A percentile compares a stretch with the other conserved stretches of the same genome.
Evolutionary conservation across 176 grass and related monocot species (phyloP).

Genomic region (Panicum miliaceum): DNA sequence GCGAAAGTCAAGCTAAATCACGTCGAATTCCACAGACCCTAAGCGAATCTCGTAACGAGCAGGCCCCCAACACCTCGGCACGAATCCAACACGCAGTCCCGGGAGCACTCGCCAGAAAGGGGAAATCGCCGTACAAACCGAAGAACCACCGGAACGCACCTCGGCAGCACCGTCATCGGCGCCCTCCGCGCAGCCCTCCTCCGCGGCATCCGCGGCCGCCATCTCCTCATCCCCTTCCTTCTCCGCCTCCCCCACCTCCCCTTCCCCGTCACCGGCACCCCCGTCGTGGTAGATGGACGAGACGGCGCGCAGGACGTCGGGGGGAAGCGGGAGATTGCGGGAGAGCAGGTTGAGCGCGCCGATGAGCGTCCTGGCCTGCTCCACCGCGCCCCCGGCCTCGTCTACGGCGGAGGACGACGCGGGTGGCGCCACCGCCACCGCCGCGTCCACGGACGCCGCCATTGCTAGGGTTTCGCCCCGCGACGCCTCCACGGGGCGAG

Average conservation of each 20-base stretch:
- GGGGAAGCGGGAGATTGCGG: slow-evolving; percentile 92
- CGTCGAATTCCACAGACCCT: not conserved
- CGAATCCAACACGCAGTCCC: slow-evolving; percentile 1
- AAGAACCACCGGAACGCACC: slow-evolving; percentile 18
- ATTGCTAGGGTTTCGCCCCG: slow-evolving; percentile 39
- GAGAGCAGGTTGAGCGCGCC: slow-evolving; percentile 91
- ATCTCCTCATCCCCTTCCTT: not conserved
- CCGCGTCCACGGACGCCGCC: slow-evolving; percentile 39
- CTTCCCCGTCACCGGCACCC: not conserved
- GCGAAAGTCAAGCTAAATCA: slow-evolving; percentile 24
- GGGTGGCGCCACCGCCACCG: not conserved
- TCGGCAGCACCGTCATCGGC: not conserved
- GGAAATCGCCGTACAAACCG: not conserved
- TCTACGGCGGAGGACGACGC: slow-evolving; percentile 13
- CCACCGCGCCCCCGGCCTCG: slow-evolving; percentile 48
- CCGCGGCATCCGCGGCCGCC: not conserved
- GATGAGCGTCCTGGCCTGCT: slow-evolving; percentile 86
- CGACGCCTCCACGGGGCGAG: not conserved
- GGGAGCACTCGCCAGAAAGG: not conserved
- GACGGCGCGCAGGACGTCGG: slow-evolving; percentile 74
- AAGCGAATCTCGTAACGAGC: not conserved
- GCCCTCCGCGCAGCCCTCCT: not conserved
- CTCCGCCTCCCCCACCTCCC: slow-evolving; percentile 16
- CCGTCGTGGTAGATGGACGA: slow-evolving; percentile 75
- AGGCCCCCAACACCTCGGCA: not conserved